phyloP scores from a whole-genome alignment of 129 eudicot species.

The Chrysanthemum makinoi region DNA sequence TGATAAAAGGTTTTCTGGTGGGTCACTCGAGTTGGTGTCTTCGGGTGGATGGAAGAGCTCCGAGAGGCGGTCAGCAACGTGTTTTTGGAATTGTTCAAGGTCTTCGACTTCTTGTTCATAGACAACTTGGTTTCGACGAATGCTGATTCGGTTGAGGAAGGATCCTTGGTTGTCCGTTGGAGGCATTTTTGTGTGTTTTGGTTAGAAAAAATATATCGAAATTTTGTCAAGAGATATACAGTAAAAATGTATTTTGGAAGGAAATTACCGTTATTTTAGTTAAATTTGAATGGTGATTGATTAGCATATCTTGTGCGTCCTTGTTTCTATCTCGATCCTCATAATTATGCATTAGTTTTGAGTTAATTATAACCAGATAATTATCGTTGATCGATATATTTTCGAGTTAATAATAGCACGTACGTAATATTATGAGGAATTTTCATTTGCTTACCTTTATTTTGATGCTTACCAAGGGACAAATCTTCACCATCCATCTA shows the following conservation, averaged over 20 bases:
- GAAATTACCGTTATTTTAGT: background rate
- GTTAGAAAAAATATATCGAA: background rate
- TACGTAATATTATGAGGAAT: no score
- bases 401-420: no score
- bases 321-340: no score
- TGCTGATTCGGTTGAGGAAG: conserved; percentile 85
- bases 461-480: no score
- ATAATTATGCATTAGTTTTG: no score
- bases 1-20: conserved; percentile 46
- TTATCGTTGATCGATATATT: no score
- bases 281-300: conserved; percentile 1
- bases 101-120: conserved; percentile 70
- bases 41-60: conserved; percentile 47
- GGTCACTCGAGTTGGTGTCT: conserved; percentile 16
- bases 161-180: conserved; percentile 66
- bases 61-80: conserved; percentile 69
- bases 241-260: background rate
- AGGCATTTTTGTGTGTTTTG: conserved; percentile 40
- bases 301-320: background rate
- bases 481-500: no score
- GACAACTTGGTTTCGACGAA: conserved; percentile 79
- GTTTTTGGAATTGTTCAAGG: conserved; percentile 68
- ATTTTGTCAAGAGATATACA: background rate
- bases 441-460: no score
- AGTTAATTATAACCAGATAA: no score